Conservation (phyloP, 352 stramenopile species). For the Globisporangium nodosum region DNA sequence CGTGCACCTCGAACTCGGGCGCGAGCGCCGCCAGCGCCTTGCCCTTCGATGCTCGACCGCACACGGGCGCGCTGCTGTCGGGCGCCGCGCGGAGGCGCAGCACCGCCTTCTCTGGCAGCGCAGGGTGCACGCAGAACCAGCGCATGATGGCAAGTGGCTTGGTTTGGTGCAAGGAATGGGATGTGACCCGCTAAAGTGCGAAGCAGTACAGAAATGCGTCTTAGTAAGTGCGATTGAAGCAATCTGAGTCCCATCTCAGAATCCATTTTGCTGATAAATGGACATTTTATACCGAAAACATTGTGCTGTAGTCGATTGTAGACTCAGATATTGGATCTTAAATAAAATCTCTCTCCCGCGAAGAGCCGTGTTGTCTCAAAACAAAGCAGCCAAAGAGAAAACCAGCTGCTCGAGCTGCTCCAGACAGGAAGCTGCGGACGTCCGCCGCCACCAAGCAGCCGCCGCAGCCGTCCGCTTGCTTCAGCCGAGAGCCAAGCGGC, state of each 20-base stretch:
- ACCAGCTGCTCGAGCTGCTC: no score
- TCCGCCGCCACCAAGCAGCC: neutral
- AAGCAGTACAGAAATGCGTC: no score
- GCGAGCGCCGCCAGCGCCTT: slow-evolving; percentile 33
- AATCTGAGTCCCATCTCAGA: no score
- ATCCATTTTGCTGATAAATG: no score
- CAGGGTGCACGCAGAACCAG: slow-evolving; percentile 63
- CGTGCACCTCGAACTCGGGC: slow-evolving; percentile 26
- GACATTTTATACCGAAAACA: no score
- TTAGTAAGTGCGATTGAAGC: no score
- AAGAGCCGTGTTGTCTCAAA: no score
- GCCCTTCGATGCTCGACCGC: slow-evolving; percentile 42
- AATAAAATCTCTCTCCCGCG: no score
- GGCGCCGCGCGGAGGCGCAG: slow-evolving; percentile 59
- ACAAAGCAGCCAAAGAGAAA: no score
- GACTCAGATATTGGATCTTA: no score
- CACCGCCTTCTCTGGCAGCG: slow-evolving; percentile 45
- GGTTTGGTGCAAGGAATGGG: neutral
- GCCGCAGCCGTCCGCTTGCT: neutral
- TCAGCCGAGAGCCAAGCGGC: neutral
- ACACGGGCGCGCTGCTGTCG: slow-evolving; percentile 32
- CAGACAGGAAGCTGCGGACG: neutral
- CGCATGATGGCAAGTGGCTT: slow-evolving; percentile 32
- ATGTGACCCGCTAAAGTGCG: neutral
- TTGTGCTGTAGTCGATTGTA: no score